Evolutionary conservation across 345 rosid species (phyloP).

Genomic region (Gossypium rotundifolium): DNA sequence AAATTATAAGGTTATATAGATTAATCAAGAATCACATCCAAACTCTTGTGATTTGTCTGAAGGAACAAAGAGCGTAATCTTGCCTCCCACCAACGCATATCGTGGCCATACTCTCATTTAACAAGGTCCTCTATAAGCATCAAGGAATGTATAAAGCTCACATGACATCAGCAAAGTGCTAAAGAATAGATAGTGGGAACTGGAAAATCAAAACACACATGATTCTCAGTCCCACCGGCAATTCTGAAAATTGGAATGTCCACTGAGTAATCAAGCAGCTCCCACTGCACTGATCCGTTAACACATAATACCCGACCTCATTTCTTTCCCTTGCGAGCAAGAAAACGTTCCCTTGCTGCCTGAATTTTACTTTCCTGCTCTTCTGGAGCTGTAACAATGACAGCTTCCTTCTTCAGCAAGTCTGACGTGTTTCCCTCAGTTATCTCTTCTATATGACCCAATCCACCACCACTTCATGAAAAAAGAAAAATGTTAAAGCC

Average conservation of each 20-base stretch:
- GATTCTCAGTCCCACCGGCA: not conserved
- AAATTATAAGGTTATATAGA: not conserved
- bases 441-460: conserved; percentile 24
- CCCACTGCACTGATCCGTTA: not conserved
- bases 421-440: conserved; percentile 30
- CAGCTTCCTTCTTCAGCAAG: conserved; percentile 22
- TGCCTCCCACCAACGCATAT: not conserved
- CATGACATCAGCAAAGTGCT: not conserved
- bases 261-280: not conserved
- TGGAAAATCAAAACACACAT: not conserved
- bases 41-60: not conserved
- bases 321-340: conserved; percentile 70
- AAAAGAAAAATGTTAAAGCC: not conserved
- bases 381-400: conserved; percentile 22
- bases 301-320: conserved; percentile 16
- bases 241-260: not conserved
- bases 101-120: not conserved
- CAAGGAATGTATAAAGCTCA: not conserved
- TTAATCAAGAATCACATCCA: not conserved
- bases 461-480: conserved; percentile 55
- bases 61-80: not conserved
- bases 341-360: conserved; percentile 91
- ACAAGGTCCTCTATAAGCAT: not conserved
- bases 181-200: not conserved
- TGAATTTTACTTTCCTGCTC: conserved; percentile 50